Base-by-base conservation (phyloP, 2,329 filamentous ascomycete species). In the Penicillium sp. region DNA sequence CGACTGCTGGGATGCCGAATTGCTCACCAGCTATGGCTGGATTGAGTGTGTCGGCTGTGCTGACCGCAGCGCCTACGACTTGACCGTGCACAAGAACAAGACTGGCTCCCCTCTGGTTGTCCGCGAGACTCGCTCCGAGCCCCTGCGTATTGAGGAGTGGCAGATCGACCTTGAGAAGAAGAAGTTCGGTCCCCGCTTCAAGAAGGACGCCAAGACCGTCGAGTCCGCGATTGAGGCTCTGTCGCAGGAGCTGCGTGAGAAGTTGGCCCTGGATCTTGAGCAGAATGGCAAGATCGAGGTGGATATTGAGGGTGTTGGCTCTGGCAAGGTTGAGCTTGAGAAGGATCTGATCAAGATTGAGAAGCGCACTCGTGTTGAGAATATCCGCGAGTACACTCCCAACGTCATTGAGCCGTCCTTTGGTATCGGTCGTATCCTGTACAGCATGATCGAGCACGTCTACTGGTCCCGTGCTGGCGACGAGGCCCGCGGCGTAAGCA, bases 381-480 rank as follows among this genome's bases (percentile, higher is more conserved):
- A 96, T 74, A 86, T 88, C 59, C 86, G 95, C 70, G 93, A 97
- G 76, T 99, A 91, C 81, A 96, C 90, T 0, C 94, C 94, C 61
- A 97, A 97, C 73, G 92, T 96, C 50, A 96, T 98, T 69, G 95
- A 99, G 81, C 95, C 94, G 1, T 98, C 94, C 0, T 99, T 98
- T 71, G 94, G 94, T 82, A 96, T 98, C 72, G 95, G 94, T 61
- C 88, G 94, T 69, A 97, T 98, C 63, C 82, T 98, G 59, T 98
- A 96, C 82, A 88, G 90, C 61, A 81, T 99, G 71, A 90, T 96
- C 73, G 95, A 99, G 81, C 95, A 99, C 79, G 88, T 86, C 75
- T 99, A 93, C 85, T 99, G 95, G 94, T 91, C 88, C 55, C 90
- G 95, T 65, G 88, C 88, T 66, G 88, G 86, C 63, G 90, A 94